Evolutionary conservation across 1,139 yeast species (phyloP), one percentile per base, ranked within the genome.

Genomic region (Suhomyces bribrorum): DNA sequence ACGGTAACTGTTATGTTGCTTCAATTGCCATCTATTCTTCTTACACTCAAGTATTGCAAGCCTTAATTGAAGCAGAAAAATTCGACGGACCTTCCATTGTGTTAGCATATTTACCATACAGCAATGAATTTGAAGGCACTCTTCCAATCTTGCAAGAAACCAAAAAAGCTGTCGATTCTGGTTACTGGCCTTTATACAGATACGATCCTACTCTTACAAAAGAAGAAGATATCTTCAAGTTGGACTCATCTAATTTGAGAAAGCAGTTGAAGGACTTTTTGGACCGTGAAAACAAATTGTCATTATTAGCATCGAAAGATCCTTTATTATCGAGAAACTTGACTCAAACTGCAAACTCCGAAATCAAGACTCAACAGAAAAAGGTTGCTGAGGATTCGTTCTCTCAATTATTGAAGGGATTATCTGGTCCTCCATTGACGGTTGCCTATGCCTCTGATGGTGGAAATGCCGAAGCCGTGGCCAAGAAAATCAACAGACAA

Each of bases 141-240:
- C 69, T 90, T 49, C 76, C 81, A 16, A 81, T 89, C 32, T 73
- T 90, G 49, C 83, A 86, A 61, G 95, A 87, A 61, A 89, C 97
- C 30, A 92, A 90, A 64, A 72, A 69, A 48, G 95, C 96, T 15
- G 95, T 90, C 36, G 97, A 88, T 55, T 73, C 90, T 32, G 98
- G 98, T 13, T 84, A 84, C 68, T 89, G 97, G 96, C 98, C 98
- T 35, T 75, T 90, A 47, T 90, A 90, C 69, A 76, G 97, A 61
- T 90, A 76, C 65, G 77, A 87, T 53, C 96, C 97, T 40, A 49
- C 57, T 7, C 57, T 70, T 26, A 73, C 68, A 34, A 61, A 64
- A 14, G 74, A 70, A 14, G 64, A 68, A 14, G 79, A 81, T 23
- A 62, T 73, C 25, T 89, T 90, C 73, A 81, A 79, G 52, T 74